Evolutionary conservation across 2,329 filamentous ascomycete species (phyloP).

Genomic region (Cladosporium phlei): DNA sequence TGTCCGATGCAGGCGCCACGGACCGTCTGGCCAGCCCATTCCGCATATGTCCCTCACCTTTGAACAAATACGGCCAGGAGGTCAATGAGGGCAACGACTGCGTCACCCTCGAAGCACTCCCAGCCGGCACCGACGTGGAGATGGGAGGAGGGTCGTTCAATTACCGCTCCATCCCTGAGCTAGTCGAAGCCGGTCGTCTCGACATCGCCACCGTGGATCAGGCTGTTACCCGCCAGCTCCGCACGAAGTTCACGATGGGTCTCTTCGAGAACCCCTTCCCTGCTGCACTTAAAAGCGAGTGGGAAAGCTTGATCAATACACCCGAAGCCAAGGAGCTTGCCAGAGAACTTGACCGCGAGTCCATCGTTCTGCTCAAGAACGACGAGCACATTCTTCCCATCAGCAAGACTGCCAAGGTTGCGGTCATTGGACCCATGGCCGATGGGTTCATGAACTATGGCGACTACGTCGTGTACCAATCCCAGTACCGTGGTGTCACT

Average conservation of each 20-base stretch:
- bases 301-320: slow-evolving; percentile 28
- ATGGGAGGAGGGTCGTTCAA: slow-evolving; percentile 74
- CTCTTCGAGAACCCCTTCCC: slow-evolving; percentile 66
- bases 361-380: slow-evolving; percentile 57
- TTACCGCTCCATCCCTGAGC: slow-evolving; percentile 60
- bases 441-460: slow-evolving; percentile 54
- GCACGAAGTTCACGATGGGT: slow-evolving; percentile 64
- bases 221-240: slow-evolving; percentile 61
- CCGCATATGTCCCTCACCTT: slow-evolving; percentile 53
- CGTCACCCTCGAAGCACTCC: slow-evolving; percentile 59
- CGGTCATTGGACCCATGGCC: slow-evolving; percentile 72
- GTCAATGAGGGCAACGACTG: slow-evolving; percentile 57
- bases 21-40: slow-evolving; percentile 63
- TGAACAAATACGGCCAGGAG: slow-evolving; percentile 37
- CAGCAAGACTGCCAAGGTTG: slow-evolving; percentile 60
- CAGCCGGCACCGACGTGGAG: slow-evolving; percentile 67
- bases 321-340: slow-evolving; percentile 29
- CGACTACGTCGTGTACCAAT: slow-evolving; percentile 31
- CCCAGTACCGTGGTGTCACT: slow-evolving; percentile 31
- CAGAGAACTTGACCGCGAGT: slow-evolving; percentile 25
- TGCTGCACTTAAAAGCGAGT: slow-evolving; percentile 17
- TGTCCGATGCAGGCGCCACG: slow-evolving; percentile 68
- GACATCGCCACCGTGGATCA: slow-evolving; percentile 57
- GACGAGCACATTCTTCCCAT: slow-evolving; percentile 41
- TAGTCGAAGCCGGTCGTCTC: slow-evolving; percentile 59